Evolutionary conservation across 805 yeast species (phyloP), one percentile per base, ranked within the genome.

Genomic region (Candida odintsovae): DNA sequence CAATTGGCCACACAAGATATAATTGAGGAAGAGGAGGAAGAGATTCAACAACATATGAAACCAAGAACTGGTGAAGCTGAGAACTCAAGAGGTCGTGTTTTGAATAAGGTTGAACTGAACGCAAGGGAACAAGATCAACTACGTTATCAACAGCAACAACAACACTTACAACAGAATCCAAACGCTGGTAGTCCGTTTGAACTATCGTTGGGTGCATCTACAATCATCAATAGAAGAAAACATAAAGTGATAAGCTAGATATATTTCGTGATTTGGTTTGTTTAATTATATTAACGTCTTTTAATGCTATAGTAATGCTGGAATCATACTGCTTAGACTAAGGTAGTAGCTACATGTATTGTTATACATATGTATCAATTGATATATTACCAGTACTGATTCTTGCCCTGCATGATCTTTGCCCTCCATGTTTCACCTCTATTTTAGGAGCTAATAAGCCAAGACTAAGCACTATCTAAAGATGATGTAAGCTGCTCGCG

Each of bases 151-250:
- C 43, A 52, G 10, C 38, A 43, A 15, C 49, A 44, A 15, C 48
- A 51, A 19, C 50, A 52, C 15, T 23, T 46, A 11, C 49, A 48
- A 11, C 48, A 37, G 23, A 43, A 56, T 25, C 29, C 23, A 18
- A 63, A 60, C 12, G 57, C 63, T 48, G 31, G 31, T 28, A 33
- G 11, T 33, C 36, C 36, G 20, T 71, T 71, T 46, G 70, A 70
- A 43, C 47, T 71, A 38, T 62, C 54, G 21, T 45, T 71, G 40
- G 61, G 67, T 42, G 57, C 71, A 6, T 67, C 73, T 1, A 67
- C 75, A 0, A 71, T 71, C 38, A 61, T 69, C 7, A 68, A 66
- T 51, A 67, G 75, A 58, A 64, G 75, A 52, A 66, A 64, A 42
- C 58, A 63, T 35, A 59, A 62, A 25, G 51, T 50, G 10, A 33